Base-by-base conservation (phyloP, 1,284 basidiomycete species). In the Cystobasidium sp. region DNA sequence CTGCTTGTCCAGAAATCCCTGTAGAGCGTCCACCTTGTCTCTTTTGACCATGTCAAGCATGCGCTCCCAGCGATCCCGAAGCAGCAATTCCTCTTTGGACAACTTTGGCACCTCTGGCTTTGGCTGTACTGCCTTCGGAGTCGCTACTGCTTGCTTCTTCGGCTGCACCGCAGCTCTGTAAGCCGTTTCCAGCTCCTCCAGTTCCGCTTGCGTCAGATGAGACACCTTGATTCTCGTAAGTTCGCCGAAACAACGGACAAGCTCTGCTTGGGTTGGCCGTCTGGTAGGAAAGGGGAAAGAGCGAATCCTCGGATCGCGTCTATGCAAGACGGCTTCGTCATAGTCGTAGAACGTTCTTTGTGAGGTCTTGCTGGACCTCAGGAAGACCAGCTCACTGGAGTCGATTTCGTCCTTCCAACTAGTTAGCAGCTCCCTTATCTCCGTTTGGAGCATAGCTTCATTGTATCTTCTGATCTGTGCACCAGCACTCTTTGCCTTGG, bases 401-500 rank as follows among this genome's bases (percentile, higher is more conserved):
- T 87, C 81, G 22, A 97, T 88, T 46, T 96, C 92, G 18, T 94
- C 91, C 18, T 86, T 85, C 94, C 94, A 97, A 20, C 92, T 91
- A 64, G 83, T 80, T 64, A 97, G 83, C 9, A 97, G 84, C 75
- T 86, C 88, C 49, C 91, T 89, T 74, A 97, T 95, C 81, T 97
- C 94, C 72, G 97, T 94, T 79, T 89, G 88, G 59, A 99, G 84
- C 18, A 93, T 92, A 81, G 92, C 90, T 82, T 99, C 97, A 68
- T 97, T 97, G 81, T 97, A 97, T 76, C 97, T 88, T 81, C 97
- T 91, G 18, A 99, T 86, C 84, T 89, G 88, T 0, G 97, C 97
- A 82, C 97, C 97, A 12, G 95, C 95, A 82, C 93, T 96, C 80
- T 94, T 92, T 0, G 97, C 97, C 75, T 89, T 88, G 7, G 92